These are phyloP conservation scores for Alopecurus myosuroides DNA, from an alignment of 176 grass and related monocot species.

Conservation along the genomic window DNA sequence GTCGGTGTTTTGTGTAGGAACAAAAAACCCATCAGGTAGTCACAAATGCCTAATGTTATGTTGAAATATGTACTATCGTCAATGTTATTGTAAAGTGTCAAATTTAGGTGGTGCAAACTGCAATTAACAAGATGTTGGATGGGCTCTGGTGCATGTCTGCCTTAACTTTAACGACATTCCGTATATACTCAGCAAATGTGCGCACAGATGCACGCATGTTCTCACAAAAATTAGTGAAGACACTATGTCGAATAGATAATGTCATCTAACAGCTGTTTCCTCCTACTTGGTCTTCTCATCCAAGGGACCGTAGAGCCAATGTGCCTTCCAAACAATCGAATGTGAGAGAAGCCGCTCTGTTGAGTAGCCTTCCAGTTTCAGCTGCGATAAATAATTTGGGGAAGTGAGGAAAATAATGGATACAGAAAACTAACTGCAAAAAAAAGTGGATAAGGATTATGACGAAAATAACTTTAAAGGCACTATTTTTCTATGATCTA, in stretches of 20 bases:
- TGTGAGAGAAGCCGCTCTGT: conserved; percentile 67
- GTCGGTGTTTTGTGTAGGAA: background rate
- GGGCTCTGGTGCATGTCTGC: background rate
- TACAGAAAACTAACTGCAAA: background rate
- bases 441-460: background rate
- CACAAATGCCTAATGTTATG: background rate
- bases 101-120: background rate
- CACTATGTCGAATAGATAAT: background rate
- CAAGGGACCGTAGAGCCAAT: conserved; percentile 41
- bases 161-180: background rate
- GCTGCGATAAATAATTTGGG: conserved; percentile 21
- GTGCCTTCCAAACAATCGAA: conserved; percentile 80
- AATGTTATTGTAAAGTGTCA: background rate
- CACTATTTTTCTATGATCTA: background rate
- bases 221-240: background rate
- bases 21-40: background rate
- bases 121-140: background rate
- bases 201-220: background rate
- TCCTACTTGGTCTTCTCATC: conserved; percentile 59
- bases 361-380: conserved; percentile 60
- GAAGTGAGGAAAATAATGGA: background rate
- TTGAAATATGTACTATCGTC: background rate
- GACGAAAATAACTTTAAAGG: background rate
- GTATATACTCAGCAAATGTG: background rate
- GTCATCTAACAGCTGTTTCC: background rate